Evolutionary conservation across 2,329 filamentous ascomycete genomes (phyloP).

Genomic region (Eurotiales sp.): DNA sequence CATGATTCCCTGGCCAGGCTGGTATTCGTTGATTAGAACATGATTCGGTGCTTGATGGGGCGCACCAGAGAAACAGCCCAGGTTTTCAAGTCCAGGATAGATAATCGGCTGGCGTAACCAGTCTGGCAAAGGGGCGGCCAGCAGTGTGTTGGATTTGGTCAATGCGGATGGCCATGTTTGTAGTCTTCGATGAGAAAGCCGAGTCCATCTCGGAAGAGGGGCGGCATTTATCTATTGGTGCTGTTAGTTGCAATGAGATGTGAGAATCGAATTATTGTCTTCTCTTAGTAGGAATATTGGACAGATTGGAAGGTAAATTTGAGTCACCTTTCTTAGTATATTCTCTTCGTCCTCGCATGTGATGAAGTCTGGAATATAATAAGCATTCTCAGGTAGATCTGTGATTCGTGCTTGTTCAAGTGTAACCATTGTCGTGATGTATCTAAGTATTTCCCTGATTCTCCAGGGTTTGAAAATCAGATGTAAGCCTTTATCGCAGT

Average conservation of each 20-base stretch:
- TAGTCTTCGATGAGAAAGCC: constrained; percentile 80
- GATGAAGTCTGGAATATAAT: constrained; percentile 86
- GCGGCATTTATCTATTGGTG: constrained; percentile 53
- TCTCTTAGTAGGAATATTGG: neutral
- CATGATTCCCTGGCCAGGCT: constrained; percentile 88
- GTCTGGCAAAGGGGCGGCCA: constrained; percentile 65
- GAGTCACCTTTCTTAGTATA: constrained; percentile 66
- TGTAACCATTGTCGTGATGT: constrained; percentile 2
- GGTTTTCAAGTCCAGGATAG: constrained; percentile 45
- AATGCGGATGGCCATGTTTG: constrained; percentile 88
- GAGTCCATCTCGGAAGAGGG: constrained; percentile 77
- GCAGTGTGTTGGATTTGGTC: constrained; percentile 67
- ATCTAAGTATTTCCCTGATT: neutral
- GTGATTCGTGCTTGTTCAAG: constrained; percentile 31
- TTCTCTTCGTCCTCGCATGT: constrained; percentile 66
- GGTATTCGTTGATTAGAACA: constrained; percentile 90
- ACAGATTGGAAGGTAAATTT: neutral
- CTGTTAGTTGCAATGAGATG: neutral
- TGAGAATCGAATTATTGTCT: no score
- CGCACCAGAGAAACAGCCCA: constrained; percentile 57
- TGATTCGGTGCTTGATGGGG: constrained; percentile 81
- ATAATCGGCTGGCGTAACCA: constrained; percentile 73
- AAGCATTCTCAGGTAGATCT: constrained; percentile 51
- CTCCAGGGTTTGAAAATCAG: neutral
- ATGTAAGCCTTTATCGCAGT: constrained; percentile 9